Base-by-base conservation (phyloP, 192 early-diverging fungal genomes). In the Thamnidium elegans region DNA sequence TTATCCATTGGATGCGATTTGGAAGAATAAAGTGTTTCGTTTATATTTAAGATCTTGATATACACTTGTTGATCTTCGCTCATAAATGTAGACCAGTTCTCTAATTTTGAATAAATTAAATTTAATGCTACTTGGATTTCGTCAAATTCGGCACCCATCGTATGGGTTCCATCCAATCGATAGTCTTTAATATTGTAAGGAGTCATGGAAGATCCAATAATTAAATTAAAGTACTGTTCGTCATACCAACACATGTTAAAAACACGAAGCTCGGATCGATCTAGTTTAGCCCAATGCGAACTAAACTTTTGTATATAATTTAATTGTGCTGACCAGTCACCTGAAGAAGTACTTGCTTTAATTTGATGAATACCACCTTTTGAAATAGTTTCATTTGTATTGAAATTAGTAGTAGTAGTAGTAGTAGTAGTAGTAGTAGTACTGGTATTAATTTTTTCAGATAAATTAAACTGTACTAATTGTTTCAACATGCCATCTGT, bases 161-260 rank as follows among this genome's bases (percentile, higher is more conserved):
- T 5, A 65, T 65, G 32, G 13, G 44, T 14, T 0, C 30, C 23
- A 39, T 53, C 50, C 31, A 32, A 15, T 3, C 26, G 54, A 31
- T 17, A 46, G 21, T 59, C 43, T 6, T 59, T 59, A 11, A 21
- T 7, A 0, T 13, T 59, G 11, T 13, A 59, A 11, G 42, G 21
- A 13, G 20, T 26, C 20, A 21, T 55, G 20, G 63, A 53, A 45
- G 15, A 43, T 0, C 62, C 59, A n/a, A 82, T 39, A 9, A 81
- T 50, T 39, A 74, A 47, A 55, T 81, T 76, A n/a, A 84, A 79
- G 10, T 71, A 67, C 17, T 58, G 52, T 8, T 78, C 71, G 39
- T 75, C 81, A 45, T 80, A 84, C 78, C 83, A 84, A 36, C 75
- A 76, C 5, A 69, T 58, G 14, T 68, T 79, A 46, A 72, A 75